These are phyloP conservation scores for Termitomyces eurrhizus DNA, from an alignment of 768 basidiomycete genomes.

Conservation along the genomic window DNA sequence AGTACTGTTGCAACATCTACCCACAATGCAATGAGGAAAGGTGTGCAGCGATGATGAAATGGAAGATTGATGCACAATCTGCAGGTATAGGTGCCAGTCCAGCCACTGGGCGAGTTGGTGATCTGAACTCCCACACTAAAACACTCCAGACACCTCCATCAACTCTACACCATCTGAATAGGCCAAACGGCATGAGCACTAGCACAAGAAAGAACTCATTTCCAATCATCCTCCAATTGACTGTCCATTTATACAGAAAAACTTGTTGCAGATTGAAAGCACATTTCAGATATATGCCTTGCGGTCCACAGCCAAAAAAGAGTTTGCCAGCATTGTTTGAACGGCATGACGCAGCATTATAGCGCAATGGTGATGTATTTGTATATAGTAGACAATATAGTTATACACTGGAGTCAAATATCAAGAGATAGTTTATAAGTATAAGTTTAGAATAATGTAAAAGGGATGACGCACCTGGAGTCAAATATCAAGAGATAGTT, in stretches of 20 bases:
- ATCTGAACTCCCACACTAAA: constrained; percentile 48
- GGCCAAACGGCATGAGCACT: constrained; percentile 60
- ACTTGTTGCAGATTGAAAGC: constrained; percentile 87
- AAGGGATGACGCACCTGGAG: no score
- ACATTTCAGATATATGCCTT: constrained; percentile 61
- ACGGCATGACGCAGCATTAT: no score
- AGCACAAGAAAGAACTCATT: constrained; percentile 70
- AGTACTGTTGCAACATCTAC: constrained; percentile 76
- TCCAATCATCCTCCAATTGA: constrained; percentile 90
- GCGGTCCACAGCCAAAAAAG: constrained; percentile 63
- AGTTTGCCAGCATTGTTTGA: constrained; percentile 62
- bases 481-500: no score
- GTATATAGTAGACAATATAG: no score
- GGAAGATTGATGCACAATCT: constrained; percentile 54
- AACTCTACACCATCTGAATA: constrained; percentile 68
- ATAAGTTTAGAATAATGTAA: no score
- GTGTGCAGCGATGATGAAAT: neutral
- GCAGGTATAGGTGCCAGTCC: constrained; percentile 42
- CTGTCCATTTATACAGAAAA: constrained; percentile 96
- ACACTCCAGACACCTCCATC: constrained; percentile 66
- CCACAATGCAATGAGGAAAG: constrained; percentile 10
- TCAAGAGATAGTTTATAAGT: no score
- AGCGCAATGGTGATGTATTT: no score
- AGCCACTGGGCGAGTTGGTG: constrained; percentile 51
- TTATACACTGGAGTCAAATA: no score